Evolutionary conservation across 2,329 filamentous ascomycete genomes (phyloP).

Genomic region (Fusarium incarnatum): DNA sequence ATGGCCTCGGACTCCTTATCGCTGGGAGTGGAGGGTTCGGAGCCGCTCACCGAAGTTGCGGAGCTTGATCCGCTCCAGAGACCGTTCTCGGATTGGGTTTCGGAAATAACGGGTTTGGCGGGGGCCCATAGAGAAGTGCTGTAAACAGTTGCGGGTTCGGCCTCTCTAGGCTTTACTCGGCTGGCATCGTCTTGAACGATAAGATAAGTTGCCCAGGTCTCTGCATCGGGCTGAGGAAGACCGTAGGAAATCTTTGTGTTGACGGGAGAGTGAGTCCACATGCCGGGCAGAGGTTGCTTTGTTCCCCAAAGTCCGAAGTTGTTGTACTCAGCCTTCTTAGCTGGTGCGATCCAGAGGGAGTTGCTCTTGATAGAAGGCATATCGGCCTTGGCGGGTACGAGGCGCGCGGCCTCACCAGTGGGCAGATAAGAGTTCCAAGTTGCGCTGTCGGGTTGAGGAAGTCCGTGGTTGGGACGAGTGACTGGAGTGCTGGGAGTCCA

Average conservation of each 20-base stretch:
- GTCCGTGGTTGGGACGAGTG: constrained; percentile 44
- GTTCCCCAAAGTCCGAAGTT: constrained; percentile 43
- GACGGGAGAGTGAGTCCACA: constrained; percentile 40
- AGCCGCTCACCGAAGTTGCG: constrained; percentile 23
- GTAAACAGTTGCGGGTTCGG: constrained; percentile 34
- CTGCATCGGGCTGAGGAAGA: constrained; percentile 50
- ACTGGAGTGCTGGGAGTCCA: constrained; percentile 41
- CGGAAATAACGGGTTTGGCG: constrained; percentile 29
- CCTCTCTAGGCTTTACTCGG: constrained; percentile 44
- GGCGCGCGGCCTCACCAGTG: constrained; percentile 45
- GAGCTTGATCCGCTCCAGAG: constrained; percentile 41
- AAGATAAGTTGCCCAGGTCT: constrained; percentile 44
- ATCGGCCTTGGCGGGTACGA: constrained; percentile 47
- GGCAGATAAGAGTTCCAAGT: constrained; percentile 53
- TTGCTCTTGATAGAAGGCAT: constrained; percentile 52
- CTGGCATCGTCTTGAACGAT: constrained; percentile 35
- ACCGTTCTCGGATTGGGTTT: constrained; percentile 26
- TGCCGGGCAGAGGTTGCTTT: constrained; percentile 36
- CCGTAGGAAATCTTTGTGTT: constrained; percentile 38
- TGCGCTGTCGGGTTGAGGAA: constrained; percentile 53
- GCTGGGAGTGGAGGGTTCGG: constrained; percentile 21
- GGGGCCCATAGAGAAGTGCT: constrained; percentile 43
- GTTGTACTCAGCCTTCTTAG: constrained; percentile 32
- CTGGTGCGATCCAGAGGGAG: constrained; percentile 50
- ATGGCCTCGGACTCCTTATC: constrained; percentile 20